These are phyloP conservation scores for Ceratocystis lukuohia DNA, from an alignment of 2,329 filamentous ascomycete genomes.

Conservation along the genomic window DNA sequence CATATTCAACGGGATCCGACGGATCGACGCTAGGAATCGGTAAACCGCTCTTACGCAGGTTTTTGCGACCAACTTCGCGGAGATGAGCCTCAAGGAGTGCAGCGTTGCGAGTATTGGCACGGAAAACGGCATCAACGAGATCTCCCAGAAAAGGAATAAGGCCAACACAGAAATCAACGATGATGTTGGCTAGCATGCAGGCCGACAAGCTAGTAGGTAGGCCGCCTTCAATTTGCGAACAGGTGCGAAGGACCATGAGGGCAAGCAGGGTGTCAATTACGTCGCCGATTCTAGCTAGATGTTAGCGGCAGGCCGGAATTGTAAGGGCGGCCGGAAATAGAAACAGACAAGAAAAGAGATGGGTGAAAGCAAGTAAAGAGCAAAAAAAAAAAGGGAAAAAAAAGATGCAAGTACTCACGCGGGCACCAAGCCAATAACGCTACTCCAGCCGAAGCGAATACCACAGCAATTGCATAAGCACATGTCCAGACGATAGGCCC, in stretches of 20 bases:
- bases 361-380: too few relatives aligned
- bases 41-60: constrained; percentile 34
- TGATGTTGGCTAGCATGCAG: constrained; percentile 71
- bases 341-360: too few relatives aligned
- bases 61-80: constrained; percentile 51
- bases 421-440: constrained; percentile 72
- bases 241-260: constrained; percentile 59
- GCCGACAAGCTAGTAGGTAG: constrained; percentile 47
- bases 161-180: constrained; percentile 59
- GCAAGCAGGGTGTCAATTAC: constrained; percentile 59
- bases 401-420: constrained; percentile 41
- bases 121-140: constrained; percentile 55
- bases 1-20: constrained; percentile 40
- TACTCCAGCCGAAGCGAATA: constrained; percentile 77
- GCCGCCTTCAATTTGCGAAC: constrained; percentile 61
- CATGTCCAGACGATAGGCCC: constrained; percentile 77
- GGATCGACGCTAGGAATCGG: constrained; percentile 37
- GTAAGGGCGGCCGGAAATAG: too few relatives aligned
- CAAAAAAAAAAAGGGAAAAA: neutral
- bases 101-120: constrained; percentile 65
- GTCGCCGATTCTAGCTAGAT: constrained; percentile 53
- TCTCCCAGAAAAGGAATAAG: constrained; percentile 67
- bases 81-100: constrained; percentile 55
- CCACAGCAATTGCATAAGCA: constrained; percentile 69
- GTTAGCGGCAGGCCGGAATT: neutral